Percentiles rank a stretch among this genome's conserved stretches.
Conservation (phyloP, 2,329 filamentous ascomycete genomes). For the Gaeumannomyces tritici region DNA sequence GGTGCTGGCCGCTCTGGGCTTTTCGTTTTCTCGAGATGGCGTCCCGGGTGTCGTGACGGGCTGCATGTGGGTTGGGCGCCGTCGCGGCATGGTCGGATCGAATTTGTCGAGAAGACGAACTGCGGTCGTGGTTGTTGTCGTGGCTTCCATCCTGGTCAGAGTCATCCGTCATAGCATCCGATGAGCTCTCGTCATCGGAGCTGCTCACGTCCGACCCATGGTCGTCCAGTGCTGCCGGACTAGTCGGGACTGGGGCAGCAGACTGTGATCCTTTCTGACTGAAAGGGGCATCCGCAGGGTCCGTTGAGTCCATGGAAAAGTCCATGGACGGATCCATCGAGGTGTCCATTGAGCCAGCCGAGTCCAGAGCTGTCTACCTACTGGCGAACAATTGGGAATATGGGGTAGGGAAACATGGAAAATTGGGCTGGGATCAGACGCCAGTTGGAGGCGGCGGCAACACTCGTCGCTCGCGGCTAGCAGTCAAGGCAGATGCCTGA, state of each 20-base stretch:
- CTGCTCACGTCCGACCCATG: background rate
- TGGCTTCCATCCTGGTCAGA: background rate
- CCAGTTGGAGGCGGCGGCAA: background rate
- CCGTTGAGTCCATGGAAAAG: background rate
- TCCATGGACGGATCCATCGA: background rate
- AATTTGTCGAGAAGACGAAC: background rate
- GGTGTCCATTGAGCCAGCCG: background rate
- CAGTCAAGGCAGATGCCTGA: background rate
- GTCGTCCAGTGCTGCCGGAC: background rate
- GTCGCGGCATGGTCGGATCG: background rate
- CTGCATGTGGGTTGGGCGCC: constrained; percentile 2
- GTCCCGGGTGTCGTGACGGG: constrained; percentile 12
- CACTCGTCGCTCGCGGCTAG: background rate
- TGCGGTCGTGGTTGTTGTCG: background rate
- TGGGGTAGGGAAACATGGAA: background rate
- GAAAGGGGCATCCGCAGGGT: background rate
- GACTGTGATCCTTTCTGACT: background rate
- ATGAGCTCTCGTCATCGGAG: constrained; percentile 12
- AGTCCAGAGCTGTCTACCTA: background rate
- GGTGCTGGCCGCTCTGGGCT: constrained; percentile 6
- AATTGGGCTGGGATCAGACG: background rate
- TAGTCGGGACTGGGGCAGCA: background rate
- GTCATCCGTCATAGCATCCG: constrained; percentile 18
- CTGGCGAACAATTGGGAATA: background rate
- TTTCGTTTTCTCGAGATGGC: constrained; percentile 19